Conservation (phyloP, 495 filamentous ascomycete genomes). For the Baudoinia panamericana region DNA sequence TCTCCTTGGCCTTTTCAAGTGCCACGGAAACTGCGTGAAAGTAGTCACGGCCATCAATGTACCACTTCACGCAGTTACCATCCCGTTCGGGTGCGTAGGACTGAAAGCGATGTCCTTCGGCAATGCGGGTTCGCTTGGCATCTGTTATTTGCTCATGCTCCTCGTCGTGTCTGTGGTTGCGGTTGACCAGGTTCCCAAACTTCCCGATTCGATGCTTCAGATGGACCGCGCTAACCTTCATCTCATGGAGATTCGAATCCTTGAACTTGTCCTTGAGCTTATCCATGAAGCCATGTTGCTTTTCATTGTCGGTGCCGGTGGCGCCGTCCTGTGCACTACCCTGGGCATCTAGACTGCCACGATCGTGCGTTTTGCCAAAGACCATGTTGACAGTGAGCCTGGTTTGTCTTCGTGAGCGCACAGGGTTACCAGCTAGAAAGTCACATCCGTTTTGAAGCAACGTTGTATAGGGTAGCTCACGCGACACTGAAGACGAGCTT, state of each 20-base stretch:
- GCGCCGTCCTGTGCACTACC: neutral
- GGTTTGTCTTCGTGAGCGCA: neutral
- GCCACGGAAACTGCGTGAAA: constrained; percentile 85
- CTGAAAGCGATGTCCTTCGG: constrained; percentile 65
- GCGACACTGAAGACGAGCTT: no score
- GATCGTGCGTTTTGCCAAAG: constrained; percentile 5
- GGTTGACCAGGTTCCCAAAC: constrained; percentile 63
- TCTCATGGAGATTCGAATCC: constrained; percentile 71
- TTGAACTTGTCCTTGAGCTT: constrained; percentile 28
- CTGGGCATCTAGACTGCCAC: neutral
- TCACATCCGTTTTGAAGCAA: no score
- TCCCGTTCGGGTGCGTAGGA: constrained; percentile 77
- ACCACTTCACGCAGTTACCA: constrained; percentile 89
- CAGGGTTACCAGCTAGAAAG: no score
- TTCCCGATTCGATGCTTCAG: constrained; percentile 59
- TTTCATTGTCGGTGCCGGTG: neutral
- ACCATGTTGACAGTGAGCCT: neutral
- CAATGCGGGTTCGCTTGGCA: constrained; percentile 57
- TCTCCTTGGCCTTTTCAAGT: constrained; percentile 74
- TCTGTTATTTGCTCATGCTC: constrained; percentile 77
- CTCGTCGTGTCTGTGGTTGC: constrained; percentile 90
- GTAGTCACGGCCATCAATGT: constrained; percentile 87
- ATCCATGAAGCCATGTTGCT: constrained; percentile 2
- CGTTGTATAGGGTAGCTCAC: no score
- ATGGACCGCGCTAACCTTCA: constrained; percentile 74